These are phyloP conservation scores for Pilaira anomala DNA, from an alignment of 192 early-diverging fungal genomes.

Conservation along the genomic window DNA sequence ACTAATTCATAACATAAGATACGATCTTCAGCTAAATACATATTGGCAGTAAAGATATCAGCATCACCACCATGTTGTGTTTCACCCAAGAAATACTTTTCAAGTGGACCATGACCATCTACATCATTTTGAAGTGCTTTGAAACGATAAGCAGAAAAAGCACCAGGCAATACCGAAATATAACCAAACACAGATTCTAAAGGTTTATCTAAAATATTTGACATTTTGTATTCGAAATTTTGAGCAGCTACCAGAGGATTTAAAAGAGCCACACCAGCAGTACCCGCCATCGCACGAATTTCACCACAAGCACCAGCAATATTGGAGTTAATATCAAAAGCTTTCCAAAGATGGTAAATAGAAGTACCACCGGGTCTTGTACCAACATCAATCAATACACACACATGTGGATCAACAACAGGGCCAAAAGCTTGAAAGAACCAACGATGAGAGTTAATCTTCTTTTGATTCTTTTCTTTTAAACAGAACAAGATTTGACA, in stretches of 20 bases:
- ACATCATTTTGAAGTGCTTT: conserved; percentile 60
- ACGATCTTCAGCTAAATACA: conserved; percentile 69
- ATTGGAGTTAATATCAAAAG: conserved; percentile 67
- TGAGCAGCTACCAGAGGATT: conserved; percentile 80
- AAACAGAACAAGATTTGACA: conserved; percentile 83
- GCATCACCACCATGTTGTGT: conserved; percentile 57
- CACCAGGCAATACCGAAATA: conserved; percentile 81
- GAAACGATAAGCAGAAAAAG: conserved; percentile 80
- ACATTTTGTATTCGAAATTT: conserved; percentile 81
- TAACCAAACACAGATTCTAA: conserved; percentile 81
- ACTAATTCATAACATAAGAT: conserved; percentile 81
- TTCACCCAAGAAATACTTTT: conserved; percentile 78
- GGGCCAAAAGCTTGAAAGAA: conserved; percentile 65
- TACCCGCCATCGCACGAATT: conserved; percentile 60
- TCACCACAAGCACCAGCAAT: conserved; percentile 85
- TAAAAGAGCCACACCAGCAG: conserved; percentile 49
- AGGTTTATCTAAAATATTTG: conserved; percentile 77
- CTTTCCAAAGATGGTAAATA: conserved; percentile 79
- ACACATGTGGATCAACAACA: conserved; percentile 53
- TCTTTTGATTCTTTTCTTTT: conserved; percentile 92
- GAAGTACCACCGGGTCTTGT: conserved; percentile 70
- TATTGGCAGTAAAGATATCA: conserved; percentile 63
- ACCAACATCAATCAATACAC: conserved; percentile 74
- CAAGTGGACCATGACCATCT: conserved; percentile 56
- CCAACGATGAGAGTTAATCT: conserved; percentile 82